These are phyloP conservation scores for Tulasnella sp. DNA, from an alignment of 768 basidiomycete species.

Conservation along the genomic window DNA sequence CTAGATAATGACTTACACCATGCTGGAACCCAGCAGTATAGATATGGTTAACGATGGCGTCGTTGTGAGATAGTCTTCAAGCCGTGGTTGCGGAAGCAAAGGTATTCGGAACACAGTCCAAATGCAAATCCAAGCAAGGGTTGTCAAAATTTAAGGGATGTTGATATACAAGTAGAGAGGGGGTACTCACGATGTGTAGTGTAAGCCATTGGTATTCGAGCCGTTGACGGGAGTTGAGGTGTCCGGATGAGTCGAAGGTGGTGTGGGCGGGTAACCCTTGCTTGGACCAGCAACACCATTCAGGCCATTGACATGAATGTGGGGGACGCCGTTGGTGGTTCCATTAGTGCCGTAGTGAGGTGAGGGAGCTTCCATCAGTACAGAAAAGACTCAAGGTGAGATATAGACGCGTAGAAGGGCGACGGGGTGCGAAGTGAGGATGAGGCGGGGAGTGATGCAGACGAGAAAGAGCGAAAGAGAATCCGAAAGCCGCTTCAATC, in stretches of 20 bases:
- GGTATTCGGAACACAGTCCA: neutral
- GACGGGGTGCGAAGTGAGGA: neutral
- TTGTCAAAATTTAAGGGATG: neutral
- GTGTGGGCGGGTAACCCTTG: constrained; percentile 44
- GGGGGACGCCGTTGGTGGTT: neutral
- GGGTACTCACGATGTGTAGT: neutral
- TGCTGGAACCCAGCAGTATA: constrained; percentile 75
- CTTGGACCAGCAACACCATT: constrained; percentile 21
- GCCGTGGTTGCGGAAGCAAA: constrained; percentile 10
- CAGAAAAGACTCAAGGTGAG: neutral
- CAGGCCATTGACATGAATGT: constrained; percentile 7
- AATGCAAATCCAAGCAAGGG: constrained; percentile 18
- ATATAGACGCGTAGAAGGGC: neutral
- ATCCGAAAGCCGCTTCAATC: constrained; percentile 42
- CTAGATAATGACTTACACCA: constrained; percentile 48
- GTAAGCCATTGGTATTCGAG: constrained; percentile 8
- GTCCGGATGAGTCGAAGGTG: constrained; percentile 49
- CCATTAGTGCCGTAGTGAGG: neutral
- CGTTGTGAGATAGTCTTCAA: constrained; percentile 50
- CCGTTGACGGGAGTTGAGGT: constrained; percentile 38
- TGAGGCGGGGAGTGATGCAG: neutral
- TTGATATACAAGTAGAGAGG: neutral
- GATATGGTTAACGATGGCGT: constrained; percentile 68
- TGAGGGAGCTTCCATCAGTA: neutral
- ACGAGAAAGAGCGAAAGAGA: constrained; percentile 37